Conservation (phyloP, 2,329 filamentous ascomycete genomes). For the Fusarium fujikuroi region DNA sequence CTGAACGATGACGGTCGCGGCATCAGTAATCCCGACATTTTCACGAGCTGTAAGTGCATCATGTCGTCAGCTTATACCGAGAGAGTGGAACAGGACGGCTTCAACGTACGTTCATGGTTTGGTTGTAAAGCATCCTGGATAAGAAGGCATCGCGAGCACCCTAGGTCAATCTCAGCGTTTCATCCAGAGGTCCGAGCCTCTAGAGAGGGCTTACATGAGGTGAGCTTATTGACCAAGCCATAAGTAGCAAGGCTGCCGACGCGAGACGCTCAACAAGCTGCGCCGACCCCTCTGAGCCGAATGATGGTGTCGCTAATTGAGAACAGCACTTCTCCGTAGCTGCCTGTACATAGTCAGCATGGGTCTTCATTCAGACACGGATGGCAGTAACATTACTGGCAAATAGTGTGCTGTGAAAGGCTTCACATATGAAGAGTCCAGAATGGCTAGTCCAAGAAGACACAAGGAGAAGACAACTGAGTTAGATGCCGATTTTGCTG, state of each 20-base stretch:
- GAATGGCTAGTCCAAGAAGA: not conserved
- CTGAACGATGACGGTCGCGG: not conserved
- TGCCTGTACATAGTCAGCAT: not conserved
- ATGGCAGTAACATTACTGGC: not conserved
- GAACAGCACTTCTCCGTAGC: slow-evolving; percentile 1
- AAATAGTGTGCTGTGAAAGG: not conserved
- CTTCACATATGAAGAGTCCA: not conserved
- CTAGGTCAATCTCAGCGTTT: not conserved
- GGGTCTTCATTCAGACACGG: not conserved
- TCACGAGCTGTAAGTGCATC: accelerated
- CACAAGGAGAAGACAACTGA: not conserved
- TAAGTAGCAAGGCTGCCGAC: not conserved
- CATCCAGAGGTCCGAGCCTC: accelerated
- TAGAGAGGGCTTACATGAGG: not conserved
- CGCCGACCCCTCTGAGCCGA: not conserved
- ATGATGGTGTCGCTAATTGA: not conserved
- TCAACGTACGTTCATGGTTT: not conserved
- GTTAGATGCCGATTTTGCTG: not conserved
- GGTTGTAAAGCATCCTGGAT: not conserved
- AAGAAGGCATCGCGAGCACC: not conserved
- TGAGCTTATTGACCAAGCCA: slow-evolving; percentile 8
- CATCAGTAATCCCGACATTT: not conserved
- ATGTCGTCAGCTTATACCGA: accelerated
- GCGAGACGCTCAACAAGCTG: not conserved
- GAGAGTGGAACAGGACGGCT: accelerated